These are phyloP conservation scores for Skeletonema menzelii DNA, from an alignment of 108 stramenopile genomes.

Conservation along the genomic window DNA sequence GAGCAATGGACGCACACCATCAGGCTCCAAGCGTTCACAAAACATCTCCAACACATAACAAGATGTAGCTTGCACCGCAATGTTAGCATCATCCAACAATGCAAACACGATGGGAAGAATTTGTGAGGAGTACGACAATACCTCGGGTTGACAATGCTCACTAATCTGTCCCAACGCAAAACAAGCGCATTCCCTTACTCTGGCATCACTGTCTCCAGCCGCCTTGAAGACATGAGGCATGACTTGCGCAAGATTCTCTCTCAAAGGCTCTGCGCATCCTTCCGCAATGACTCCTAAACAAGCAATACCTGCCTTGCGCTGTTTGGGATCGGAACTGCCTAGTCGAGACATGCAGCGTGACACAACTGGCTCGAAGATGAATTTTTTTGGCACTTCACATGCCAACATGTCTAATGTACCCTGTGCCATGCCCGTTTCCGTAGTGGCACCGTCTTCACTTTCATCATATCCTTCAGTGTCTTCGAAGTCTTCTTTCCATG, in stretches of 20 bases:
- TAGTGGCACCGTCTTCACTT: conserved; percentile 79
- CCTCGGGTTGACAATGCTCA: conserved; percentile 98
- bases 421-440: conserved; percentile 94
- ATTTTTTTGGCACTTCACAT: conserved; percentile 94
- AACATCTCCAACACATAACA: conserved; percentile 99
- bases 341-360: conserved; percentile 85
- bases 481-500: conserved; percentile 82
- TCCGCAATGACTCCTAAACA: conserved; percentile 95
- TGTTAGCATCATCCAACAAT: conserved; percentile 86
- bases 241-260: conserved; percentile 73
- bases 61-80: conserved; percentile 89
- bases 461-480: conserved; percentile 63
- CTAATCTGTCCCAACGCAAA: conserved; percentile 96
- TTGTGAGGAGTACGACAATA: conserved; percentile 84
- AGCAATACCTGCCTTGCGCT: conserved; percentile 96
- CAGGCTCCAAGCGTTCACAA: conserved; percentile 95
- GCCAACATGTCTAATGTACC: conserved; percentile 95
- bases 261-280: conserved; percentile 86
- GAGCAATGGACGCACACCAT: conserved; percentile 89
- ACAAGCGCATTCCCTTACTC: conserved; percentile 96
- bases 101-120: conserved; percentile 95
- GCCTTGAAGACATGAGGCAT: conserved; percentile 86
- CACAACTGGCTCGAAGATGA: conserved; percentile 88
- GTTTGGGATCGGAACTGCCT: conserved; percentile 63
- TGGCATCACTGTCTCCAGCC: conserved; percentile 81